Evolutionary conservation across 805 yeast species (phyloP), one percentile per base, ranked within the genome.

Genomic region (Yamadazyma laniorum): DNA sequence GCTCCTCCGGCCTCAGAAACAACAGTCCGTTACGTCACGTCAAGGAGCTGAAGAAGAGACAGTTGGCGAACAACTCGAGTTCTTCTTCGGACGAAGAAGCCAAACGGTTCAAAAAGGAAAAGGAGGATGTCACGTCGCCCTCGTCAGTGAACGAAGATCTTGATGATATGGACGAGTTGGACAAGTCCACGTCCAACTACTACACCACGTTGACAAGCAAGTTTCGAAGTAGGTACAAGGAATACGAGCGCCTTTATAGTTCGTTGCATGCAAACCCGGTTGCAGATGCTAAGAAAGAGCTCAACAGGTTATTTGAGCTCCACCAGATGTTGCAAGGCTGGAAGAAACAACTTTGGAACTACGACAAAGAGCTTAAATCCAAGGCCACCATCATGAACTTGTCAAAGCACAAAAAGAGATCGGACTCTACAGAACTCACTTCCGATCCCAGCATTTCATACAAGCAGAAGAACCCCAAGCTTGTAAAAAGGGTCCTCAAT

Each of bases 331-430:
- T 80, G 35, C 66, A 74, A 14, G 67, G 67, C 28, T 77, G 82
- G 82, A 79, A 79, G 54, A 66, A 65, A 42, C 65, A 70, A 47
- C 60, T 79, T 14, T 77, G 82, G 82, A 75, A 70, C 34, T 56
- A 49, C 35, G 65, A 65, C 41, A 53, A 56, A 34, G 66, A 63
- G 32, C 48, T 48, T 32, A 63, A 52, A 44, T 47, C 53, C 44
- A 63, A 63, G 37, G 47, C 55, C 22, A 51, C 57, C 9, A 59
- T 66, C 35, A 65, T 63, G 70, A 53, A 51, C 27, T 52, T 67
- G 29, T 53, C 63, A n/a, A 63, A 63, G 45, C 71, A 67, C 50
- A 63, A 65, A 36, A 64, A 37, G 27, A 17, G 29, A 7, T 7
- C 30, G 25, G 25, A 28, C 11, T 21, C 23, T 21, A 7, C 23